Conservation (phyloP, 805 yeast genomes). For the Scheffersomyces coipomensis region DNA sequence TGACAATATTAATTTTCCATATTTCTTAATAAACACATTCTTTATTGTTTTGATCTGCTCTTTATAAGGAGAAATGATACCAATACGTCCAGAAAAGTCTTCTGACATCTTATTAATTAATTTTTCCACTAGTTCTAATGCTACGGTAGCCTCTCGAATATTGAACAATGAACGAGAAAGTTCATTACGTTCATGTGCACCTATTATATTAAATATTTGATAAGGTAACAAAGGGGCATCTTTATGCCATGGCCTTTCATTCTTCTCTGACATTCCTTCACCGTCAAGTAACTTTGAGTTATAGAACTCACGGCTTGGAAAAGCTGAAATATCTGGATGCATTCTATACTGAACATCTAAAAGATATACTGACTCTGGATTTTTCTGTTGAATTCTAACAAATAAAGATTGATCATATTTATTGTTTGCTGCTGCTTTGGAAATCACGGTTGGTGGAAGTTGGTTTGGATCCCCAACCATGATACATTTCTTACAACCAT, state of each 20-base stretch:
- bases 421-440: slow-evolving; percentile 77
- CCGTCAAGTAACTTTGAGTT: slow-evolving; percentile 74
- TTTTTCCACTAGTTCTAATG: slow-evolving; percentile 59
- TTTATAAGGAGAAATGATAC: slow-evolving; percentile 92
- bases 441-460: slow-evolving; percentile 93
- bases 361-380: slow-evolving; percentile 61
- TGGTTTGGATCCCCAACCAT: slow-evolving; percentile 99
- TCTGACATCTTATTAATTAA: slow-evolving; percentile 50
- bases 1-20: slow-evolving; percentile 61
- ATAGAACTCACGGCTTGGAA: slow-evolving; percentile 87
- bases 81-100: slow-evolving; percentile 71
- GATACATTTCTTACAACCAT: slow-evolving; percentile 86
- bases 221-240: slow-evolving; percentile 65
- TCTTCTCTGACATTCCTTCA: slow-evolving; percentile 58
- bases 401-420: slow-evolving; percentile 89
- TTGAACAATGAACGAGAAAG: slow-evolving; percentile 73
- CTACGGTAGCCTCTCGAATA: slow-evolving; percentile 66
- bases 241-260: slow-evolving; percentile 74
- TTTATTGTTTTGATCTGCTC: slow-evolving; percentile 72
- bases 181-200: slow-evolving; percentile 61
- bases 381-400: slow-evolving; percentile 82
- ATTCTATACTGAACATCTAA: slow-evolving; percentile 94
- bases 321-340: slow-evolving; percentile 89
- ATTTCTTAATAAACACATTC: slow-evolving; percentile 52
- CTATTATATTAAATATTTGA: slow-evolving; percentile 66